Conservation (phyloP, 2,329 filamentous ascomycete genomes). For the Fusarium lateritium region DNA sequence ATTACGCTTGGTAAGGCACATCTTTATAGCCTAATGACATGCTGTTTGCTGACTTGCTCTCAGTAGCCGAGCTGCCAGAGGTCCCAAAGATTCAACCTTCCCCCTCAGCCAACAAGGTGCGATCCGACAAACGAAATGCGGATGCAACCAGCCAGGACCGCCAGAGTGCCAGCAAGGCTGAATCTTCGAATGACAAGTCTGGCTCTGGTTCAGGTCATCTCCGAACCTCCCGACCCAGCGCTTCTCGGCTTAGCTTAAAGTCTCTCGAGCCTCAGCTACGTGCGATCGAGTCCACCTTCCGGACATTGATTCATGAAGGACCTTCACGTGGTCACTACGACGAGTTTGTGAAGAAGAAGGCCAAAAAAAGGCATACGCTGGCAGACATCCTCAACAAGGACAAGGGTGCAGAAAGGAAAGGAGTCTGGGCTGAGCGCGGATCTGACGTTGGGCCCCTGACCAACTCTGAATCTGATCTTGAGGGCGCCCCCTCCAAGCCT, state of each 20-base stretch:
- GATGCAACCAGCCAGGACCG: neutral
- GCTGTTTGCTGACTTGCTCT: neutral
- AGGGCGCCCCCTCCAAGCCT: neutral
- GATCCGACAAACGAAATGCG: neutral
- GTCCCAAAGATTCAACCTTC: neutral
- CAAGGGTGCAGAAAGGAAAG: neutral
- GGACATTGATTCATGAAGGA: neutral
- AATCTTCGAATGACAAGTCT: neutral
- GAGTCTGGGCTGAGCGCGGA: neutral
- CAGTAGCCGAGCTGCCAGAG: neutral
- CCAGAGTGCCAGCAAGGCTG: neutral
- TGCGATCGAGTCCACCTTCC: slow-evolving; percentile 2
- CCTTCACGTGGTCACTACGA: neutral
- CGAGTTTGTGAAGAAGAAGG: neutral
- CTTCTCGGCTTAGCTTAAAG: neutral
- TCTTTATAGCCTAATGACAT: no score
- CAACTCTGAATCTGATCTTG: neutral
- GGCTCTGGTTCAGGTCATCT: neutral
- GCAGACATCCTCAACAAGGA: no score
- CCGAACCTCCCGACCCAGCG: neutral
- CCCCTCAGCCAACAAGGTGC: neutral
- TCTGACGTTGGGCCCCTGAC: neutral
- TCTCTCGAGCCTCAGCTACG: neutral
- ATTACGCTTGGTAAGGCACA: neutral
- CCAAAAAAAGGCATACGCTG: no score